A percentile compares a stretch with the other conserved stretches of the same genome.
phyloP scores from a whole-genome alignment of 1,284 basidiomycete species.

The Earliella scabrosa region DNA sequence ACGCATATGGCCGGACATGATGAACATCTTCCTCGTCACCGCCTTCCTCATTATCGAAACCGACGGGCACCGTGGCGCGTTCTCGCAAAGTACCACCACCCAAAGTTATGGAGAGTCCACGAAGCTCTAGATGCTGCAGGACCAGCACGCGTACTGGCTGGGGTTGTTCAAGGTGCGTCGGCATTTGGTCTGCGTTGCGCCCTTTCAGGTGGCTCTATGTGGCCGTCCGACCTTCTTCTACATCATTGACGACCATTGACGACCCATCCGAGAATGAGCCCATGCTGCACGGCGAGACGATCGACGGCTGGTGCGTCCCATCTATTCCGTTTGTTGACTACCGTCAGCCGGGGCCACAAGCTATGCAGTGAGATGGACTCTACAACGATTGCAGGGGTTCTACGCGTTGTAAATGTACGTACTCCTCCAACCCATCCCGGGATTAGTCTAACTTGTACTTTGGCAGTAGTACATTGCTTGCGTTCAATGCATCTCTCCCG shows the following conservation, averaged over 20 bases:
- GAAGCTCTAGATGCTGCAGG: slow-evolving; percentile 78
- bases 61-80: slow-evolving; percentile 95
- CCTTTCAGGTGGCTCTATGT: background rate
- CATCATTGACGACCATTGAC: slow-evolving; percentile 88
- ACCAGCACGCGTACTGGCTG: slow-evolving; percentile 96
- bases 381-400: no score
- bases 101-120: slow-evolving; percentile 72
- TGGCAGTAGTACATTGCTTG: no score
- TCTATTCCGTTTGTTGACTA: no score
- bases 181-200: background rate
- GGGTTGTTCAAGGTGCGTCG: slow-evolving; percentile 84
- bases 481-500: no score
- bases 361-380: no score
- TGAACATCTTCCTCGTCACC: slow-evolving; percentile 85
- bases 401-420: no score
- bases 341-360: no score
- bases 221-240: slow-evolving; percentile 88
- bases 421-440: no score
- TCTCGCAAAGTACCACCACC: slow-evolving; percentile 93
- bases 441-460: no score
- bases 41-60: slow-evolving; percentile 93
- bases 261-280: slow-evolving; percentile 93
- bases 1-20: no score
- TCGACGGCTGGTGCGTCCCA: slow-evolving; percentile 89
- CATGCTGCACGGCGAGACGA: slow-evolving; percentile 95